Evolutionary conservation across 306 rosid genomes (phyloP).

Genomic region (Quercus cerris): DNA sequence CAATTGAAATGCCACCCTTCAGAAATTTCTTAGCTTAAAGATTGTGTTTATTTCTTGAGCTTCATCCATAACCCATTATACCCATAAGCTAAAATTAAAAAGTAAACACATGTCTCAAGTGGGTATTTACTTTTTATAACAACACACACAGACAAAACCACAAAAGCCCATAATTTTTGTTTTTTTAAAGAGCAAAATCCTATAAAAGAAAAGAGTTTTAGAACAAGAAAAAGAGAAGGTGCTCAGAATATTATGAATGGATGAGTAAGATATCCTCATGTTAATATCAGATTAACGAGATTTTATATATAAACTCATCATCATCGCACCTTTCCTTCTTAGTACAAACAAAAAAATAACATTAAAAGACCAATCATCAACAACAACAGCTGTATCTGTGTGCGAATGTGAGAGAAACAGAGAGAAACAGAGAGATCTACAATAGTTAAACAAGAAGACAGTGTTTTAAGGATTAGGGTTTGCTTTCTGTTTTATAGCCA

Average conservation of each 20-base stretch:
- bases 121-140: no score
- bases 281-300: slow-evolving; percentile 1
- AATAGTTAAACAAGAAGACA: background rate
- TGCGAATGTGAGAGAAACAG: background rate
- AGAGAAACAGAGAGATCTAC: background rate
- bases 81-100: no score
- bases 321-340: slow-evolving; percentile 2
- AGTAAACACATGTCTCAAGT: no score
- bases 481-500: background rate
- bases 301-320: background rate
- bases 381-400: background rate
- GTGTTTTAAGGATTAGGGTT: background rate
- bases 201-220: no score
- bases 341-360: background rate
- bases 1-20: no score
- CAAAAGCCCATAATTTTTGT: no score
- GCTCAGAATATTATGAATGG: background rate
- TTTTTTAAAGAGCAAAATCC: no score
- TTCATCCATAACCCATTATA: no score
- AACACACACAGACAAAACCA: no score
- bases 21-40: no score
- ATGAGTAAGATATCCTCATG: background rate
- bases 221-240: background rate
- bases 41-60: no score
- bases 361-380: background rate